These are phyloP conservation scores for Mycena sp. DNA, from an alignment of 1,284 basidiomycete species.

Conservation along the genomic window DNA sequence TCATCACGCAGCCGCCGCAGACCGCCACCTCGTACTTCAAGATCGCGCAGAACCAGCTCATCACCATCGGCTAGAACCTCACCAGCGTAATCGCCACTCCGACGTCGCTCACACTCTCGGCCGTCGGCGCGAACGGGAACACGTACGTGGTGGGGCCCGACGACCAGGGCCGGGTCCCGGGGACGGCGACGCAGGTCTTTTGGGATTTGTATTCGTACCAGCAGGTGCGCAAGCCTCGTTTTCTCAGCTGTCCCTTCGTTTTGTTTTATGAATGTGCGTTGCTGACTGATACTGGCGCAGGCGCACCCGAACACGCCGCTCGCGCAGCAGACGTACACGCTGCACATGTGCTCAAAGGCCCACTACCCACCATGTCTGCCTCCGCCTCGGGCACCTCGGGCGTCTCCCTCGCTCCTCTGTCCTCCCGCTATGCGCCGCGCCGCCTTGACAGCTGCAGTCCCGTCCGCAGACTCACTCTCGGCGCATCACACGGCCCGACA, in stretches of 20 bases:
- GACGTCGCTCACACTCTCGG: constrained; percentile 80
- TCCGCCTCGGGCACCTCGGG: too few species aligned
- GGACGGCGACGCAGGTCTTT: constrained; percentile 73
- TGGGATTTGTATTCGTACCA: constrained; percentile 89
- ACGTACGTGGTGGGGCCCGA: constrained; percentile 90
- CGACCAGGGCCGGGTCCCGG: constrained; percentile 70
- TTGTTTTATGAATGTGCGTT: too few species aligned
- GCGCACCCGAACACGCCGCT: constrained; percentile 66
- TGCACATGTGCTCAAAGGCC: too few species aligned
- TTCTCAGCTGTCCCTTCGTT: neutral
- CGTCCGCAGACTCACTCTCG: too few species aligned
- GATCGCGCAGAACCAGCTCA: constrained; percentile 75
- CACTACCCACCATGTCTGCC: too few species aligned
- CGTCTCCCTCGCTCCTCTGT: too few species aligned
- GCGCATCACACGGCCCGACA: too few species aligned
- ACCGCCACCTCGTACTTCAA: constrained; percentile 90
- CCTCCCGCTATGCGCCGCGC: too few species aligned
- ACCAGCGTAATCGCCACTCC: constrained; percentile 77
- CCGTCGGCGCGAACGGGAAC: constrained; percentile 86
- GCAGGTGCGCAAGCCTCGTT: constrained; percentile 40
- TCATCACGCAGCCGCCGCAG: constrained; percentile 82
- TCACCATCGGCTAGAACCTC: constrained; percentile 95
- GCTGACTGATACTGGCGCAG: constrained; percentile 1
- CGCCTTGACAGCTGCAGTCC: too few species aligned
- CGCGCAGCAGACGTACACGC: constrained; percentile 78